Base-by-base conservation (phyloP, 495 filamentous ascomycete species). In the Cetradonia linearis region DNA sequence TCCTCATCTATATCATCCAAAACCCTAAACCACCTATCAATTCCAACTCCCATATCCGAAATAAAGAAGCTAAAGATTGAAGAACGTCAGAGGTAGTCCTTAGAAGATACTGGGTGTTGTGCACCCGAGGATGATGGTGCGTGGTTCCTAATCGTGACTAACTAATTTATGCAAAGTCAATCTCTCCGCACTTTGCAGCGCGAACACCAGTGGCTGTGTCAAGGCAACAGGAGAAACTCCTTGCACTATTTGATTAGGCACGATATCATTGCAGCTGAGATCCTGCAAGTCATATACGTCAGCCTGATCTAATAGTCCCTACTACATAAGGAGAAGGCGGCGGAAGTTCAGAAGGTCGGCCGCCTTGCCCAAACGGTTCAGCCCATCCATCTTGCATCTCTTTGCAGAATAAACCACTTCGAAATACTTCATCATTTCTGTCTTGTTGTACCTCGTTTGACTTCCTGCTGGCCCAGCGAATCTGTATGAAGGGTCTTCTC, bases 81-180 rank as follows among this genome's bases (percentile, higher is more conserved):
- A 10, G 16, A 25, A 0, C 10, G 11, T 46, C 6, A 11, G 11
- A 25, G 20, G 42, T 46, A 25, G 4, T 25, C 25, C n/a, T 46
- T 3, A 25, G n/a, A 9, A n/a, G 9, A 1, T 20, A 25, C 42
- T 46, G 20, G 13, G 9, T 20, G 13, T 23, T 46, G 9, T 3
- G 25, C 20, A 20, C 1, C 3, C 16, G 20, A 25, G 20, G 16
- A 25, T 23, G 2, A 23, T 46, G 42, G 31, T 10, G 18, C 7
- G 20, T 54, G 50, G 27, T 54, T 28, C 50, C 50, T 54, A 54
- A 25, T 36, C 3, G 50, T 36, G 50, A 54, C 50, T 36, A 54
- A 54, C 18, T n/a, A 31, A 36, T n/a, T n/a, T n/a, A n/a, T 54
- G 50, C 50, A 3, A 20, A 54, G 50, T 33, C 50, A 30, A 54